Conservation (phyloP, 495 filamentous ascomycete species). For the Extremus antarcticus region DNA sequence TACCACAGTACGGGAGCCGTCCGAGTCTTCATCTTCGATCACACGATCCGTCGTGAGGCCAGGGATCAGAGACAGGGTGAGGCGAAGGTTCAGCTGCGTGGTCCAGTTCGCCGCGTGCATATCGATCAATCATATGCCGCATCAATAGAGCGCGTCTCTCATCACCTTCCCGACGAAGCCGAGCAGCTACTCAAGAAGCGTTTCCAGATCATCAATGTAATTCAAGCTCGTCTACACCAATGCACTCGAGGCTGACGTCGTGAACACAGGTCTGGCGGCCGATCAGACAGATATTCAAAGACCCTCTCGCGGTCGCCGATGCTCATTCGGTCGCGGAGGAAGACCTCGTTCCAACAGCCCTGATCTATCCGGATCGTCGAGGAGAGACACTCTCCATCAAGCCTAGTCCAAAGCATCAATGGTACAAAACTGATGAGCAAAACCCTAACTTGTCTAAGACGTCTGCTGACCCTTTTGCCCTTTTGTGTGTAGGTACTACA, state of each 20-base stretch:
- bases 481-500: too few relatives aligned
- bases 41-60: conserved; percentile 55
- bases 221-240: too few relatives aligned
- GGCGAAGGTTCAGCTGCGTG: conserved; percentile 33
- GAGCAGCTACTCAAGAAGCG: conserved; percentile 46
- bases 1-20: conserved; percentile 40
- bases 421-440: too few relatives aligned
- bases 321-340: conserved; percentile 19
- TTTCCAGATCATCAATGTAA: conserved; percentile 59
- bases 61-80: conserved; percentile 21
- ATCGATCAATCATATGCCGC: conserved; percentile 62
- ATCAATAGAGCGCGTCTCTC: conserved; percentile 42
- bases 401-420: too few relatives aligned
- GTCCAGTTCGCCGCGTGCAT: conserved; percentile 57
- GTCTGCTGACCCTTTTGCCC: too few relatives aligned
- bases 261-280: conserved; percentile 47
- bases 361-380: too few relatives aligned
- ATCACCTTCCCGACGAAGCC: conserved; percentile 55
- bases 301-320: conserved; percentile 54
- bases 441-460: too few relatives aligned
- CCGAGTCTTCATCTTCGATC: conserved; percentile 61
- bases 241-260: neutral
- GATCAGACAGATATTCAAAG: conserved; percentile 50
- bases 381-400: too few relatives aligned
- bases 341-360: conserved; percentile 16